Evolutionary conservation across 2,329 filamentous ascomycete genomes (phyloP), one percentile per base, ranked within the genome.

Genomic region (Triangularia setosa): DNA sequence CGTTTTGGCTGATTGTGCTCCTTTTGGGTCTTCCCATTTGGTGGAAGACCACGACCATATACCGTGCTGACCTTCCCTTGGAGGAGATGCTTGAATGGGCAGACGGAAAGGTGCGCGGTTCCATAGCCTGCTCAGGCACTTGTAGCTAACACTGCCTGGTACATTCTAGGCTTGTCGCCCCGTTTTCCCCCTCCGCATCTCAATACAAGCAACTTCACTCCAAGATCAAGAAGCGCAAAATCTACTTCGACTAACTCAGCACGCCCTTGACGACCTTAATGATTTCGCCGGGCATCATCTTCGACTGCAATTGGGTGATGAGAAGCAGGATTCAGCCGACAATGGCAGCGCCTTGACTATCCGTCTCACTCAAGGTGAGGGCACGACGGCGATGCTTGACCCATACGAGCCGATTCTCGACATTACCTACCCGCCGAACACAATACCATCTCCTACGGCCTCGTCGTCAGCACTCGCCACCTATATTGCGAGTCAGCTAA

Each of bases 11-110:
- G 4, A 87, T 98, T 40, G 91, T 96, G 6, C 75, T 96, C 6
- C 84, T 90, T 28, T 79, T 99, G 5, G 95, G 95, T 2, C 76
- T 99, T 69, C 95, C 95, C 64, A 89, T 96, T 84, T 99, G 95
- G 95, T 96, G 92, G 88, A 88, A 88, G 76, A 98, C 95, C 0
- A 99, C 95, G 3, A 90, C 91, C 0, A 96, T 98, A 62, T 93
- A 96, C 76, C 87, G 95, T 62, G 93, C 94, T 12, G 84, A 88
- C 54, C 80, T 99, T 70, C 95, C 95, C 4, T 77, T 97, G 69
- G 84, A 90, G 73, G 85, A 88, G 62, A 99, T 99, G 95, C 85
- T 90, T 70, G 85, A 90, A 67, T 98, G 95, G 94, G 91, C 92
- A 9, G 91, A 96, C 73, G 93, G 93, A 69, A 92, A 90, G 84